Evolutionary conservation across 805 yeast species (phyloP).

Genomic region (Maudiozyma serrabonitensis): DNA sequence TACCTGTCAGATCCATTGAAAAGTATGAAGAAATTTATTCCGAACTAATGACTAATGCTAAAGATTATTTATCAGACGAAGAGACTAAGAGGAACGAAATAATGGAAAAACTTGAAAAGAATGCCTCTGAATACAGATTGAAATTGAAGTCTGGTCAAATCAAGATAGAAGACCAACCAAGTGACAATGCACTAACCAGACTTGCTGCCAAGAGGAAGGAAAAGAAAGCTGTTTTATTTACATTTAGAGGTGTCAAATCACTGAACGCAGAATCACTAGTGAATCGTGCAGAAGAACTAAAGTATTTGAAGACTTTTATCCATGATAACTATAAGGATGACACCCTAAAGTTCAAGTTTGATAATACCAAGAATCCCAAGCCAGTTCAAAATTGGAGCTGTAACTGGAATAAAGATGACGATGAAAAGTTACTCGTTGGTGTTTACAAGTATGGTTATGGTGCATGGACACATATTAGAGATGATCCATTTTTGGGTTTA

Average conservation of each 20-base stretch:
- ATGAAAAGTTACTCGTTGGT: slow-evolving; percentile 79
- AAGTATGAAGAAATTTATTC: slow-evolving; percentile 63
- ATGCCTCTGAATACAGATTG: slow-evolving; percentile 47
- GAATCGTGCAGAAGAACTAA: slow-evolving; percentile 79
- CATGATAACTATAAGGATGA: slow-evolving; percentile 43
- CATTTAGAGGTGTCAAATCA: slow-evolving; percentile 76
- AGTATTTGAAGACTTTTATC: slow-evolving; percentile 45
- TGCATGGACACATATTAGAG: slow-evolving; percentile 88
- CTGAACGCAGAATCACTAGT: slow-evolving; percentile 83
- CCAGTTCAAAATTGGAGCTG: slow-evolving; percentile 87
- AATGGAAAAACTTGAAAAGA: slow-evolving; percentile 48
- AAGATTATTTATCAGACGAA: slow-evolving; percentile 51
- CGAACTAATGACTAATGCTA: slow-evolving; percentile 59
- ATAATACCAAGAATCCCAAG: slow-evolving; percentile 45
- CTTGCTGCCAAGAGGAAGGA: slow-evolving; percentile 66
- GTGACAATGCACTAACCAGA: slow-evolving; percentile 38
- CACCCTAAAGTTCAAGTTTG: slow-evolving; percentile 51
- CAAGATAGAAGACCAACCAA: slow-evolving; percentile 23
- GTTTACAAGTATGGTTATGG: slow-evolving; percentile 91
- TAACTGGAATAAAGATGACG: slow-evolving; percentile 76
- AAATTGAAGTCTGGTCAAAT: slow-evolving; percentile 31
- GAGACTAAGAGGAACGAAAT: slow-evolving; percentile 50
- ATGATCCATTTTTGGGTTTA: slow-evolving; percentile 83
- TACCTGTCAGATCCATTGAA: slow-evolving; percentile 77
- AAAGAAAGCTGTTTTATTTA: slow-evolving; percentile 82